phyloP scores from a whole-genome alignment of 169 alveolate species.

The Eimeria praecox region DNA sequence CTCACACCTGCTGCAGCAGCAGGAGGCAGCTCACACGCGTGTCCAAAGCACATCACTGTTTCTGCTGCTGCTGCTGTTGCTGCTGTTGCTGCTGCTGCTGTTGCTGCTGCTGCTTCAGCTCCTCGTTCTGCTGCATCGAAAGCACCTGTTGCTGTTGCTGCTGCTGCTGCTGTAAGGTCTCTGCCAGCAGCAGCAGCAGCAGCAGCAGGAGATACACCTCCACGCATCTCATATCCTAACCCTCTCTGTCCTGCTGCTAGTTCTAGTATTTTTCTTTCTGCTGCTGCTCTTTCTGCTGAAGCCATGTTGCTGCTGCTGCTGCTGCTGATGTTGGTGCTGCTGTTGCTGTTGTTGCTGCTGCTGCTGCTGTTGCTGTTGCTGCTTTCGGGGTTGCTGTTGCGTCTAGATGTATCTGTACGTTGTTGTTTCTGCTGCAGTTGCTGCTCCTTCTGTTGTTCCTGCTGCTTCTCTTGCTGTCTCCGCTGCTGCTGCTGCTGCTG shows the following conservation, averaged over 20 bases:
- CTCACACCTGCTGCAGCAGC: conserved; percentile 11
- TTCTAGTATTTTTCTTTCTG: too few relatives aligned
- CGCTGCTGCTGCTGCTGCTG: conserved; percentile 39
- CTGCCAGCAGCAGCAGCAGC: background rate
- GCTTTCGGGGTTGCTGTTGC: too few relatives aligned
- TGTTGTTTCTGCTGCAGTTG: conserved; percentile 8
- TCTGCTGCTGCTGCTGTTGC: background rate
- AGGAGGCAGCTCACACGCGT: conserved; percentile 1
- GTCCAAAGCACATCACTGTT: background rate
- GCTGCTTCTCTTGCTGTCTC: too few relatives aligned
- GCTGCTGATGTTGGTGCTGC: background rate
- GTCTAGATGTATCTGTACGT: background rate
- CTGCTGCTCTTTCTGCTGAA: background rate
- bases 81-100: background rate
- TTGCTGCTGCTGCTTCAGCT: background rate
- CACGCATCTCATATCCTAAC: background rate
- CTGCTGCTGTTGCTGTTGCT: too few relatives aligned
- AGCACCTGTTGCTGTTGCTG: background rate
- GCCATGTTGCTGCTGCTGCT: background rate
- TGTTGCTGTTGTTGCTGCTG: background rate
- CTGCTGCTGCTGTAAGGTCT: background rate
- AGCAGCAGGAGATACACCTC: background rate
- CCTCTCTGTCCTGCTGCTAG: background rate
- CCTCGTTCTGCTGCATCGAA: background rate
- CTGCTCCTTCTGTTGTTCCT: background rate